phyloP scores from a whole-genome alignment of 2,329 filamentous ascomycete genomes.

The Fusarium gaditjirri region DNA sequence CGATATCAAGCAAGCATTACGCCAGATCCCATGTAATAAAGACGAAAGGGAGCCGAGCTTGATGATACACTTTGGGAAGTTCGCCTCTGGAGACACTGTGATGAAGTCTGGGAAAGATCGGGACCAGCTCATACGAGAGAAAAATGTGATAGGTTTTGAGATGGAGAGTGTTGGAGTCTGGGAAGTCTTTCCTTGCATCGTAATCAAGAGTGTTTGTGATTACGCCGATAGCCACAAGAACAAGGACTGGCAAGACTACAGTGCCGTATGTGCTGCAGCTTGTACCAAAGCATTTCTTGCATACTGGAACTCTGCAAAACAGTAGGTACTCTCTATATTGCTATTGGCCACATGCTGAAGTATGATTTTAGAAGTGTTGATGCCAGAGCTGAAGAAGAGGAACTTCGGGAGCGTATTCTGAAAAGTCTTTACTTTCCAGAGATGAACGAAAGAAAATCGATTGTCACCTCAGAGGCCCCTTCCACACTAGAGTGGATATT shows the following conservation, averaged over 20 bases:
- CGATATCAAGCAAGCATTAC: background rate
- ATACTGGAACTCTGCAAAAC: background rate
- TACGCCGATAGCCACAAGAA: constrained; percentile 30
- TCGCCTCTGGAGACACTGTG: constrained; percentile 14
- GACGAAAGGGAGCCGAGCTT: background rate
- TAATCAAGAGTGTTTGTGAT: constrained; percentile 28
- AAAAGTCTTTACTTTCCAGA: background rate
- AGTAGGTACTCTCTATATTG: background rate
- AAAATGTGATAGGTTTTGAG: constrained; percentile 16
- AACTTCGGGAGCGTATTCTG: background rate
- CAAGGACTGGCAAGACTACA: constrained; percentile 4
- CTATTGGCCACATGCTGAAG: background rate
- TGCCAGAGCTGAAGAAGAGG: background rate
- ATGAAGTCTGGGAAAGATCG: constrained; percentile 9
- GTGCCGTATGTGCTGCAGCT: background rate
- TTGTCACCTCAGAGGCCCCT: background rate
- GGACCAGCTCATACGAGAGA: background rate
- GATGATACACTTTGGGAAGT: constrained; percentile 3
- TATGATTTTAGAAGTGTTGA: background rate
- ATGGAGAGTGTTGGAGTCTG: constrained; percentile 28
- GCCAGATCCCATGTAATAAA: background rate
- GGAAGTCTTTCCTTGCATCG: constrained; percentile 16
- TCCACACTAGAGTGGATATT: constrained; percentile 1
- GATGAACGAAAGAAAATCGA: background rate
- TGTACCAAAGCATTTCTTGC: constrained; percentile 1